Evolutionary conservation across 495 filamentous ascomycete genomes (phyloP).

Genomic region (Aspergillus sclerotiicarbonarius): DNA sequence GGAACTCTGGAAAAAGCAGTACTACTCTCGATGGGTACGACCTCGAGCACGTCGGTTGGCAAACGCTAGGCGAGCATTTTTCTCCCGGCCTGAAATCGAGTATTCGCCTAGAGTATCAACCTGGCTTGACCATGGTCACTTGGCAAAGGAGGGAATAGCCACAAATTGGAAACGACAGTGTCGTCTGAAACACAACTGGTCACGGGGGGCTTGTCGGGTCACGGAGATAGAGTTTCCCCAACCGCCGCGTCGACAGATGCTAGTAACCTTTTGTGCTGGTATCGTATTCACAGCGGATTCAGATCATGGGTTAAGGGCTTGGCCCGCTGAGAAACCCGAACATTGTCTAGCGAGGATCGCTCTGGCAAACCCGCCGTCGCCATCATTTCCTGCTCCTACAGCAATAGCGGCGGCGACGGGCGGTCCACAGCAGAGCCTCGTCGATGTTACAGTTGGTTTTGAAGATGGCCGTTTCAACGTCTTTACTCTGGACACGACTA

Average conservation of each 20-base stretch:
- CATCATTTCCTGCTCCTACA: constrained; percentile 50
- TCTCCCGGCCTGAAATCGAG: constrained; percentile 42
- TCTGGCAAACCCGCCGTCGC: constrained; percentile 16
- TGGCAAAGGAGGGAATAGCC: constrained; percentile 47
- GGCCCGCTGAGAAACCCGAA: constrained; percentile 63
- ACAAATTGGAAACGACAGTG: constrained; percentile 91
- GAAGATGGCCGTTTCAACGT: constrained; percentile 69
- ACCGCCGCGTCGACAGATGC: constrained; percentile 52
- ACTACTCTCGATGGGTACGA: constrained; percentile 85
- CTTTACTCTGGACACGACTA: constrained; percentile 55
- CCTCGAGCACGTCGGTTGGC: constrained; percentile 78
- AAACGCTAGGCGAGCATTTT: constrained; percentile 52
- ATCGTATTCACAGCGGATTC: constrained; percentile 77
- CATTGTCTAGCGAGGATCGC: constrained; percentile 27
- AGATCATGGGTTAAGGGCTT: constrained; percentile 67
- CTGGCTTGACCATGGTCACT: constrained; percentile 75
- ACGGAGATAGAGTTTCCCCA: constrained; percentile 69
- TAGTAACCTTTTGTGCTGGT: constrained; percentile 71
- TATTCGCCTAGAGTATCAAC: constrained; percentile 72
- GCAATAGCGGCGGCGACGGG: constrained; percentile 61
- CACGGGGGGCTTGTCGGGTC: constrained; percentile 74
- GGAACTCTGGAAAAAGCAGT: constrained; percentile 87
- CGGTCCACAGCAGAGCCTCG: constrained; percentile 26
- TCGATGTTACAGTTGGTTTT: constrained; percentile 68
- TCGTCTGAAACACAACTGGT: constrained; percentile 90